Evolutionary conservation across 306 rosid species (phyloP), one percentile per base, ranked within the genome.

Genomic region (Castanopsis chinensis): DNA sequence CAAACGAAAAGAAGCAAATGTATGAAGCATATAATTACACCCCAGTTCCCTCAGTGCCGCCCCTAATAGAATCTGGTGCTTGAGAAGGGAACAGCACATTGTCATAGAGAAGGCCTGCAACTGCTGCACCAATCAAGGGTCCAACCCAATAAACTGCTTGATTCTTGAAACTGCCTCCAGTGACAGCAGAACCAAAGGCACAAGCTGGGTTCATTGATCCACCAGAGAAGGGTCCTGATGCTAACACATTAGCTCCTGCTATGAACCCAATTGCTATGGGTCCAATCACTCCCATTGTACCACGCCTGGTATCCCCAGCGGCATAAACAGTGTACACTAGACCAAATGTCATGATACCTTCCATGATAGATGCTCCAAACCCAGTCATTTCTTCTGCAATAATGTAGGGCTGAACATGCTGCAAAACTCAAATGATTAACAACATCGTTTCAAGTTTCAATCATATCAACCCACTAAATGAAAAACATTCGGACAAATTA

Each of bases 61-160:
- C 89, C 12, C 80, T 73, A 69, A 75, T 51, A 2, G 90, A 74
- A 80, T 82, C 87, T 6, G 83, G 23, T 69, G 52, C 15, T 37
- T 73, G 82, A 64, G 79, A 4, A 8, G 92, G 94, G 72, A 76
- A 88, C 28, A 90, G 75, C 18, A 84, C 92, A 74, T 86, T 85
- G 27, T 95, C 98, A 77, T 92, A 93, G 32, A 91, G 74, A 78
- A 95, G 89, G 5, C 90, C 95, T 35, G 97, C 98, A 6, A 91
- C 11, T 0, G 94, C 79, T 54, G 90, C 98, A 56, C 99, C 98
- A 10, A 95, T 76, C 79, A 95, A 81, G 3, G 99, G 99, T 55
- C 99, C 98, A 58, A 95, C 85, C 99, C 98, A 95, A 43, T 95
- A 92, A 5, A 88, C 99, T 10, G 97, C 99, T 75, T 92, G 99